These are phyloP conservation scores for Erigeron canadensis DNA, from an alignment of 129 eudicot species.

Conservation along the genomic window DNA sequence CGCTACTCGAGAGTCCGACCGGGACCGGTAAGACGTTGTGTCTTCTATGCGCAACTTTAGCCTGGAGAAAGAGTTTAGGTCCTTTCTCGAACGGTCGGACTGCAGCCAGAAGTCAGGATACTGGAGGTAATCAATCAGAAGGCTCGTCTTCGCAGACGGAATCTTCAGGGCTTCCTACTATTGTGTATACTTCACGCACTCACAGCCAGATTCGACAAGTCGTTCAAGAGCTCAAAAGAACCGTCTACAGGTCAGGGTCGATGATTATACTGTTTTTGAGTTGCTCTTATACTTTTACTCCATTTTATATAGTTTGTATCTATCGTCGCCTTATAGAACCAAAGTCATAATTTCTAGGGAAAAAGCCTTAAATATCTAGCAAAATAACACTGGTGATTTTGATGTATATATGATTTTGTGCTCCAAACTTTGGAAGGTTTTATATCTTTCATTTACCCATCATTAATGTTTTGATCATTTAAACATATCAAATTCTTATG, in stretches of 20 bases:
- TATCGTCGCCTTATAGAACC: neutral
- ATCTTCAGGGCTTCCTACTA: conserved; percentile 56
- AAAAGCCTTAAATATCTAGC: too few species aligned
- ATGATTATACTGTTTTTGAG: neutral
- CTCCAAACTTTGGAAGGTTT: conserved; percentile 3
- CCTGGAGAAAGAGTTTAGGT: conserved; percentile 96
- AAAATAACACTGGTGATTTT: neutral
- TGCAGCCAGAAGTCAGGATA: conserved; percentile 13
- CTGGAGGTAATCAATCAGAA: conserved; percentile 36
- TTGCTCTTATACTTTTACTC: conserved; percentile 3
- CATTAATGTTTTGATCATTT: conserved; percentile 1
- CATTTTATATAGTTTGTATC: neutral
- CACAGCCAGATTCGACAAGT: conserved; percentile 98
- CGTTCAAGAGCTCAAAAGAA: conserved; percentile 82
- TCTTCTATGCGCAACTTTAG: conserved; percentile 94
- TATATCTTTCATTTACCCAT: neutral
- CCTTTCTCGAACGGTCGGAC: conserved; percentile 53
- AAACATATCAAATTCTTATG: conserved; percentile 26
- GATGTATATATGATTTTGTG: conserved; percentile 6
- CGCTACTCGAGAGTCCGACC: conserved; percentile 89
- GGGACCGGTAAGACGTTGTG: conserved; percentile 98
- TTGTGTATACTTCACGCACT: conserved; percentile 91
- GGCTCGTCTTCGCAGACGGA: conserved; percentile 48
- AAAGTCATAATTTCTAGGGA: too few species aligned
- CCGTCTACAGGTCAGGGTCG: conserved; percentile 76